These are phyloP conservation scores for Torulaspora maleeae DNA, from an alignment of 805 yeast genomes.

Conservation along the genomic window DNA sequence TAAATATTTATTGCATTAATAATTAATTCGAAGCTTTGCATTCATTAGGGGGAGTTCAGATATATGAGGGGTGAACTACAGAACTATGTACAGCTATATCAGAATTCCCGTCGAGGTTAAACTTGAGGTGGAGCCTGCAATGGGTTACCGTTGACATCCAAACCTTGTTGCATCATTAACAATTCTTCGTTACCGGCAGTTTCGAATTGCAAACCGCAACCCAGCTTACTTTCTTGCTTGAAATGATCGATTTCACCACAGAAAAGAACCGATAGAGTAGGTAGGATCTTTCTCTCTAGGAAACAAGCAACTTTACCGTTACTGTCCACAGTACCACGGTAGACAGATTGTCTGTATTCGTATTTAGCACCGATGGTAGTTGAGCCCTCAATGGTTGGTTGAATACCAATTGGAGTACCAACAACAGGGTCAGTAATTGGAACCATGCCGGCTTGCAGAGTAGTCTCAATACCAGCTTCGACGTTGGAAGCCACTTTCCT, in stretches of 20 bases:
- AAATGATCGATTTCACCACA: slow-evolving; percentile 90
- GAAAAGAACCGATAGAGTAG: slow-evolving; percentile 83
- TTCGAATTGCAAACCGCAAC: slow-evolving; percentile 94
- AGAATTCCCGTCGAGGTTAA: slow-evolving; percentile 23
- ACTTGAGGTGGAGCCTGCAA: slow-evolving; percentile 71
- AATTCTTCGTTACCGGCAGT: slow-evolving; percentile 91
- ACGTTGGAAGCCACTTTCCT: slow-evolving; percentile 87
- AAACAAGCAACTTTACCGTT: slow-evolving; percentile 86
- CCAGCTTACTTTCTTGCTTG: slow-evolving; percentile 73
- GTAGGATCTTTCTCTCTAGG: slow-evolving; percentile 89
- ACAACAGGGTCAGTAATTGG: slow-evolving; percentile 71
- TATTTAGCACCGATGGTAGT: slow-evolving; percentile 96
- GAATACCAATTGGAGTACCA: slow-evolving; percentile 76
- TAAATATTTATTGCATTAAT: background rate
- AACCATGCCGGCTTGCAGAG: slow-evolving; percentile 66
- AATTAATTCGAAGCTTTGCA: slow-evolving; percentile 1
- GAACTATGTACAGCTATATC: slow-evolving; percentile 14
- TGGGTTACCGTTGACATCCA: slow-evolving; percentile 83
- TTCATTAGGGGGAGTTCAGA: slow-evolving; percentile 10
- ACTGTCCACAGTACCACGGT: slow-evolving; percentile 92
- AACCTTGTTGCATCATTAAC: slow-evolving; percentile 85
- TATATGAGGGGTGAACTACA: slow-evolving; percentile 9
- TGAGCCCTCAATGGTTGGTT: slow-evolving; percentile 82
- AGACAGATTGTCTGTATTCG: slow-evolving; percentile 93
- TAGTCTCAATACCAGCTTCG: slow-evolving; percentile 91